These are phyloP conservation scores for Phaeophleospora eucalypticola DNA, from an alignment of 2,329 filamentous ascomycete species.

Conservation along the genomic window DNA sequence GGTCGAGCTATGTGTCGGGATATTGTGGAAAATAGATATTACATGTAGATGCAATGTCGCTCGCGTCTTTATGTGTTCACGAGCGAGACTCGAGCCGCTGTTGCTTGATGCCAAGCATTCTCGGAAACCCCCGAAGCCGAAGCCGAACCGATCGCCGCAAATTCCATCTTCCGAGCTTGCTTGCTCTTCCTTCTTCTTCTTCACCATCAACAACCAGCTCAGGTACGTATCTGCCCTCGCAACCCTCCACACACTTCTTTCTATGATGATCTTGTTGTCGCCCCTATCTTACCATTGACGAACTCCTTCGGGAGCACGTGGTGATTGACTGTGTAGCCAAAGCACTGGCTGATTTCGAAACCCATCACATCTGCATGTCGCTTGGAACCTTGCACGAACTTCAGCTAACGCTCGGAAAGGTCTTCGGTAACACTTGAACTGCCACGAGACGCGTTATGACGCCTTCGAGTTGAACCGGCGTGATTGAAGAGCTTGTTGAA, in stretches of 20 bases:
- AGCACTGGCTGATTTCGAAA: constrained; percentile 51
- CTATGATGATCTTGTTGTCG: constrained; percentile 59
- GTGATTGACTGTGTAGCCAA: constrained; percentile 61
- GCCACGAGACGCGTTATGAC: too few species aligned
- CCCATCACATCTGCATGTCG: constrained; percentile 5
- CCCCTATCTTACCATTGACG: constrained; percentile 55
- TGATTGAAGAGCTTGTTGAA: too few species aligned
- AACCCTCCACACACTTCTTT: constrained; percentile 21
- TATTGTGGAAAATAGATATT: too few species aligned
- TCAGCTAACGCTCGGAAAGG: constrained; percentile 8
- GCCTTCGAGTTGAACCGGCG: too few species aligned
- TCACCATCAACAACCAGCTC: constrained; percentile 10
- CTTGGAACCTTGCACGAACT: not conserved
- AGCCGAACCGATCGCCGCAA: not conserved
- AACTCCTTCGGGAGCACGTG: constrained; percentile 34
- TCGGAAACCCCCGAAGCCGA: not conserved
- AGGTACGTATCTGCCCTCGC: constrained; percentile 19
- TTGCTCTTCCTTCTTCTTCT: not conserved
- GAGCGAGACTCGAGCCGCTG: not conserved
- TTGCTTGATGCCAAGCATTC: constrained; percentile 2
- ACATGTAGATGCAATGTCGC: too few species aligned
- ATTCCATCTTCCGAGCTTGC: constrained; percentile 3
- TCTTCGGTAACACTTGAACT: not conserved
- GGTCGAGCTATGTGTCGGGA: too few species aligned
- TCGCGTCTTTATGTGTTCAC: not conserved